phyloP scores from a whole-genome alignment of 495 filamentous ascomycete genomes.

The Aspergillus affinis region DNA sequence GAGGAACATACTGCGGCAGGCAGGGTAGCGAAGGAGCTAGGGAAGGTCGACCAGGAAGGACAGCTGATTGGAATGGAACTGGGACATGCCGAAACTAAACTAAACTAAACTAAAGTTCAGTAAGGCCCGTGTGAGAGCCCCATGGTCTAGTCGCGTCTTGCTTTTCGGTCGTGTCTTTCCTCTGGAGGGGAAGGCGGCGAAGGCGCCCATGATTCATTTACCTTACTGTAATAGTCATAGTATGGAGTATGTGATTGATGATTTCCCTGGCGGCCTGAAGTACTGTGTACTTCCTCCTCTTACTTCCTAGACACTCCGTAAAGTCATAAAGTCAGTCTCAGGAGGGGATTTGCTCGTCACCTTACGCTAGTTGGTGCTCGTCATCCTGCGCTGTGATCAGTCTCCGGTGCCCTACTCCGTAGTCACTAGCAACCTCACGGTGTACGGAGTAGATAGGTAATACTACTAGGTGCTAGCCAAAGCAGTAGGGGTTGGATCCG shows the following conservation, averaged over 20 bases:
- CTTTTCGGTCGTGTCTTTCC: not conserved
- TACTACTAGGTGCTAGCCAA: too few species aligned
- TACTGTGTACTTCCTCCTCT: too few species aligned
- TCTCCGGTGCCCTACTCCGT: too few species aligned
- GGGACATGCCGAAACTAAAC: slow-evolving; percentile 24
- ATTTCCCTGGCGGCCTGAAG: too few species aligned
- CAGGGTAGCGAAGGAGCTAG: slow-evolving; percentile 7
- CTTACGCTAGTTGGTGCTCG: too few species aligned
- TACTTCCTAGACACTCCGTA: too few species aligned
- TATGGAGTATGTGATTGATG: too few species aligned
- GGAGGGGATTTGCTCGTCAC: not conserved
- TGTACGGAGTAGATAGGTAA: too few species aligned
- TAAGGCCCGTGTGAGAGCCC: slow-evolving; percentile 25
- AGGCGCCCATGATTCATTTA: not conserved
- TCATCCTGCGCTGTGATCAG: too few species aligned
- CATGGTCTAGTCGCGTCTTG: slow-evolving; percentile 2
- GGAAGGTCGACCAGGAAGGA: slow-evolving; percentile 7
- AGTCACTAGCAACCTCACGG: too few species aligned
- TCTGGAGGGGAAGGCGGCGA: slow-evolving; percentile 3
- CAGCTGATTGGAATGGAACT: not conserved
- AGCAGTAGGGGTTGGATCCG: not conserved
- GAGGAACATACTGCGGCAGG: not conserved
- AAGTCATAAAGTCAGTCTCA: too few species aligned
- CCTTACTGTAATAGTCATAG: not conserved
- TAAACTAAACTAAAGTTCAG: slow-evolving; percentile 19